Conservation (phyloP, 352 stramenopile genomes). For the Globisporangium yorkense region DNA sequence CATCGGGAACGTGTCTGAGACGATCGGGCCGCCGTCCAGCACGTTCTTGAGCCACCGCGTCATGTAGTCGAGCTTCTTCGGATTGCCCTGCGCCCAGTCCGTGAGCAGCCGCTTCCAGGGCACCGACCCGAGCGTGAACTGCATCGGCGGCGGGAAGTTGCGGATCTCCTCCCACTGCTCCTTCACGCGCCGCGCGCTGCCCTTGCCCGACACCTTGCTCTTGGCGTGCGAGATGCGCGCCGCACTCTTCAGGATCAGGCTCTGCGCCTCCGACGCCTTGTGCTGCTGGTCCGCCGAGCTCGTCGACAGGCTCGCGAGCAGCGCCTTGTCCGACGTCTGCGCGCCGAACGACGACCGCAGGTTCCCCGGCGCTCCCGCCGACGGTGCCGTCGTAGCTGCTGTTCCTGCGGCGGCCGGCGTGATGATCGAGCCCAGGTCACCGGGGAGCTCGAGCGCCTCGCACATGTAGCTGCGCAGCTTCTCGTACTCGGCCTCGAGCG, state of each 20-base stretch:
- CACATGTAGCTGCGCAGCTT: conserved; percentile 77
- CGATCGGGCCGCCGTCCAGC: conserved; percentile 74
- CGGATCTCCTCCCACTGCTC: conserved; percentile 88
- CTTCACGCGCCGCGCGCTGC: conserved; percentile 76
- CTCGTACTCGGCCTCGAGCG: conserved; percentile 81
- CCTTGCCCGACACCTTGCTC: conserved; percentile 65
- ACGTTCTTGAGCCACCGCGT: conserved; percentile 87
- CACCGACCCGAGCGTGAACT: conserved; percentile 78
- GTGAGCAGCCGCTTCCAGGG: conserved; percentile 84
- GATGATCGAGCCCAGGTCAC: conserved; percentile 28
- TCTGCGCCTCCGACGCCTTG: conserved; percentile 42
- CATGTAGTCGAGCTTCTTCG: conserved; percentile 90
- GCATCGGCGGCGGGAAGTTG: conserved; percentile 76
- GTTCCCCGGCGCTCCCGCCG: not conserved
- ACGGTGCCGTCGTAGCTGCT: not conserved
- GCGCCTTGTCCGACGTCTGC: conserved; percentile 11
- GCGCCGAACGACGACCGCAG: conserved; percentile 10
- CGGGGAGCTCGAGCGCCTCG: conserved; percentile 64
- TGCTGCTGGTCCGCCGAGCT: conserved; percentile 45
- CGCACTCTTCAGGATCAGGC: conserved; percentile 69
- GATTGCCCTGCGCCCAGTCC: conserved; percentile 85
- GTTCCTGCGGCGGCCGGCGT: conserved; percentile 10
- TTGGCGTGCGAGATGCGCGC: conserved; percentile 56
- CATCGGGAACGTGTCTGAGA: conserved; percentile 85
- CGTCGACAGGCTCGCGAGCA: conserved; percentile 13